Conservation (phyloP, 164 flowering plant genomes). For the Cinnamomum chago region DNA sequence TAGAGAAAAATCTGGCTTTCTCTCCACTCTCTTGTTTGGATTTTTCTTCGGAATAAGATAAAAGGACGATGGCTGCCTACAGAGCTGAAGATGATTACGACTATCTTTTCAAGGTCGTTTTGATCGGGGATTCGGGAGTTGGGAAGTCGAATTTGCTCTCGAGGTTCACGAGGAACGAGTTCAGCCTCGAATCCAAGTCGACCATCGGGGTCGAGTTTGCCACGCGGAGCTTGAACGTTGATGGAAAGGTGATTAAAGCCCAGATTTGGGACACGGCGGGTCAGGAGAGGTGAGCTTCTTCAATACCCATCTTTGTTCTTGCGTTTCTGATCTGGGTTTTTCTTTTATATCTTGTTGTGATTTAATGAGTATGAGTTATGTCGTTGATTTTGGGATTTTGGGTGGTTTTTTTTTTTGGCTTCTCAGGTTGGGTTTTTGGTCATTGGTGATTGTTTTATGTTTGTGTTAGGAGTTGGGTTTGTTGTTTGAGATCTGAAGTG, state of each 20-base stretch:
- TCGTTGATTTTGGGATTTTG: neutral
- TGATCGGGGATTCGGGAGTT: slow-evolving; percentile 65
- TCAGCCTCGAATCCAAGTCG: slow-evolving; percentile 65
- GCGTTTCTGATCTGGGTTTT: neutral
- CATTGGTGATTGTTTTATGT: neutral
- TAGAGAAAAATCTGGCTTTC: neutral
- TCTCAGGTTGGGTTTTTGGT: neutral
- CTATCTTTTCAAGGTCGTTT: slow-evolving; percentile 11
- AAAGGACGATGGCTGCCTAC: neutral
- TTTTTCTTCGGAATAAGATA: neutral
- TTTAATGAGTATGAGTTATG: neutral
- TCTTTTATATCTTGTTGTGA: neutral
- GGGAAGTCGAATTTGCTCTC: slow-evolving; percentile 61
- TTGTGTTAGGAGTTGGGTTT: neutral
- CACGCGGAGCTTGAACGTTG: slow-evolving; percentile 48
- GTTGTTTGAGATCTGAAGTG: neutral
- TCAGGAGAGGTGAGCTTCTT: slow-evolving; percentile 29
- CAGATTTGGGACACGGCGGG: slow-evolving; percentile 57
- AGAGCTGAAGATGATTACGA: slow-evolving; percentile 11
- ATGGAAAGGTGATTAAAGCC: slow-evolving; percentile 48
- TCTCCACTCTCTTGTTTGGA: neutral
- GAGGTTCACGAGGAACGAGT: slow-evolving; percentile 61
- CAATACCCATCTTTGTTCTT: slow-evolving; percentile 1
- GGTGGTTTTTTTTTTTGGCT: neutral
- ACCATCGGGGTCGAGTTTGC: slow-evolving; percentile 72